Base-by-base conservation (phyloP, 371 early-diverging fungal species). In the Dichotomocladium elegans region DNA sequence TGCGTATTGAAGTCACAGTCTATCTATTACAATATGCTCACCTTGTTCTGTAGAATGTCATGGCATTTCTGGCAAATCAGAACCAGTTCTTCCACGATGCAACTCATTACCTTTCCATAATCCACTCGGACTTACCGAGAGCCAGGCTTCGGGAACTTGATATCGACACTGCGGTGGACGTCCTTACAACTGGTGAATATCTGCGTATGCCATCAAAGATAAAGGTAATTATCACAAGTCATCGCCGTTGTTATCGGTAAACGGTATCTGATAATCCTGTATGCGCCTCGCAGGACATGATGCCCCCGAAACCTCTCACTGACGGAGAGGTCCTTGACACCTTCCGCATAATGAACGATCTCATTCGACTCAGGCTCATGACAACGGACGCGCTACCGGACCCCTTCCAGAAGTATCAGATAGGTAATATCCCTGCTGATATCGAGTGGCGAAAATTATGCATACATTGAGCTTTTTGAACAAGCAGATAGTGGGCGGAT, bases 81-180 rank as follows among this genome's bases (percentile, higher is more conserved):
- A 90, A 88, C 63, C 74, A 81, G 53, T 76, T 74, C 33, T 87
- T 88, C 56, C 73, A 74, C 28, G 72, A 72, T 34, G 77, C 90
- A 2, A 86, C 87, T 21, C 85, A 86, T 37, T 81, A 74, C 26
- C 67, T 90, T 25, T 86, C 82, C 61, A 83, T 79, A 31, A 81
- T 86, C 17, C 82, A 81, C 47, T 55, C 68, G 34, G 69, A 81
- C 49, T 62, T 90, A 60, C 82, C 83, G 28, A 77, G 80, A 55
- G 87, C 87, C 33, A 77, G 89, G 54, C 73, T 88, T 50, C 74
- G 89, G 28, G 85, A 87, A 64, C 88, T 83, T 56, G 91, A 90
- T 62, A 81, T 90, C 46, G 65, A 74, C 34, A 87, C 82, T 19
- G 89, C 91, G 1, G 82, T 89, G 5, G 89, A 90, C 59, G 80